Conservation (phyloP, 306 rosid genomes). For the Cicer pinnatifidum region DNA sequence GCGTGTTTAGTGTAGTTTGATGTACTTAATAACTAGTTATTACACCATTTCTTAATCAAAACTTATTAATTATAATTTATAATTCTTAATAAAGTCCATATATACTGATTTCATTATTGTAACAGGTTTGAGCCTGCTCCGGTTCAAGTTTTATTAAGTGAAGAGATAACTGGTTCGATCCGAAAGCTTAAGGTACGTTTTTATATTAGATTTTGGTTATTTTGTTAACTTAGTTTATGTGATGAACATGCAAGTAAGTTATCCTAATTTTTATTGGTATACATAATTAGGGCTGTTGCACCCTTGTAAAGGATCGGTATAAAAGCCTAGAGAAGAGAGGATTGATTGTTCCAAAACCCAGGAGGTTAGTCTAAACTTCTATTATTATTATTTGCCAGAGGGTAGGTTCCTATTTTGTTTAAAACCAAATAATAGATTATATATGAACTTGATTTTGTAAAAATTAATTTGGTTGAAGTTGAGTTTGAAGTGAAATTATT, state of each 20-base stretch:
- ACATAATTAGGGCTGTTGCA: conserved; percentile 72
- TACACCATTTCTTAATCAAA: too few species aligned
- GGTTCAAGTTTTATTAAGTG: conserved; percentile 81
- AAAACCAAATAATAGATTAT: conserved; percentile 5
- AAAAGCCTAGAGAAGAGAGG: conserved; percentile 94
- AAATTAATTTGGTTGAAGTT: not conserved
- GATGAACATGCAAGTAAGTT: conserved; percentile 12
- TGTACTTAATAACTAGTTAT: too few species aligned
- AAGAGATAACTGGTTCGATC: conserved; percentile 87
- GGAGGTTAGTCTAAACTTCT: conserved; percentile 56
- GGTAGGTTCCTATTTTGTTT: conserved; percentile 11
- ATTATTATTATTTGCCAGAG: not conserved
- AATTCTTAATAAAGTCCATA: not conserved
- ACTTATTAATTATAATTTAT: too few species aligned
- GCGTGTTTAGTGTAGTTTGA: too few species aligned
- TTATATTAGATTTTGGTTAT: not conserved
- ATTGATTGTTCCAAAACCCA: conserved; percentile 66
- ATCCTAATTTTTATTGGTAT: conserved; percentile 39
- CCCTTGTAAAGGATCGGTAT: conserved; percentile 78
- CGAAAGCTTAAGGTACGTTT: conserved; percentile 77
- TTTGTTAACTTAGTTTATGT: conserved; percentile 19
- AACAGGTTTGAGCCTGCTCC: conserved; percentile 89
- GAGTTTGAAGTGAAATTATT: not conserved
- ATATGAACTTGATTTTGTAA: not conserved
- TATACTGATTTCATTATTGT: conserved; percentile 6